Base-by-base conservation (phyloP, 1,284 basidiomycete species). In the Ceraceosorus guamensis region DNA sequence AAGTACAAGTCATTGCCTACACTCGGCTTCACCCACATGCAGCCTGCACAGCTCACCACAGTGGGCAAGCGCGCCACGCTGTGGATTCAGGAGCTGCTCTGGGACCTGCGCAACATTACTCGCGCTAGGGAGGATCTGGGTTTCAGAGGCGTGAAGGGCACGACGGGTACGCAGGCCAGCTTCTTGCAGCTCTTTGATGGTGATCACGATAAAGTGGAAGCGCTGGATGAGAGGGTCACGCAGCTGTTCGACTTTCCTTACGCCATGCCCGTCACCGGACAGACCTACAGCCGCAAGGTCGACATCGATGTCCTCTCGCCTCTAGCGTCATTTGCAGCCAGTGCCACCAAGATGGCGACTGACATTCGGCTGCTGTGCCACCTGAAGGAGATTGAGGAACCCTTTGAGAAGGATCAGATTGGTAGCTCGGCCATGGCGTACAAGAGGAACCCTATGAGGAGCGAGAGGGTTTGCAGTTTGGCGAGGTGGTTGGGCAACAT, bases 401-500 rank as follows among this genome's bases (percentile, higher is more conserved):
- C 95, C 0, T 98, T 98, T 77, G 95, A 99, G 78, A 89, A 91
- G 64, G 93, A 93, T 53, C 95, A 99, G 80, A 98, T 98, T 67
- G 95, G 95, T n/a, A 77, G 76, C 60, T 75, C 66, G n/a, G 92
- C 92, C 14, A 99, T 99, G 93, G 93, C 95, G 2, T 99, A 99
- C 84, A 98, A 99, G 81, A 84, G 95, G 60, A 98, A 99, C 79
- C 95, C 95, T 1, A 99, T 99, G 95, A 89, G 95, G 55, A 92
- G 85, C 60, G 95, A 99, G 79, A 87, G 95, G 48, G 88, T 96
- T 52, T 99, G 95, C 81, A 91, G 88, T 69, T 83, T 99, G 47
- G 83, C 93, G 18, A 82, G 95, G 89, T 95, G 90, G 84, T 86
- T 51, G 8, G 70, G 71, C 7, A 74, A 74, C 51, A 63, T 67